Conservation (phyloP, 495 filamentous ascomycete species). For the Neurospora sp. region DNA sequence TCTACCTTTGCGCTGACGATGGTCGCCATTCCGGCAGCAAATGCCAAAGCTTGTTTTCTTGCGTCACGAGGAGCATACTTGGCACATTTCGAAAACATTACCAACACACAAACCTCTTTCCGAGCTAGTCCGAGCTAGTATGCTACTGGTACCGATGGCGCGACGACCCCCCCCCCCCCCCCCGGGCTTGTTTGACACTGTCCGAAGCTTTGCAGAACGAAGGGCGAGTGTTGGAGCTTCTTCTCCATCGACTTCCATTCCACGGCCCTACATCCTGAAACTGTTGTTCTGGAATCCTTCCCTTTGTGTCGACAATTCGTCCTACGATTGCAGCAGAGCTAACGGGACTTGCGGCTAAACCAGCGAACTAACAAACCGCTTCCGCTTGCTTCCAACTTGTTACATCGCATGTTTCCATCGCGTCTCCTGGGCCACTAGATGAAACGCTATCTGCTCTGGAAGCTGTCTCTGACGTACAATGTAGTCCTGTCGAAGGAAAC, state of each 20-base stretch:
- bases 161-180: not conserved
- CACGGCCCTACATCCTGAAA: not conserved
- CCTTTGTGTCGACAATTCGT: not conserved
- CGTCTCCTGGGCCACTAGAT: conserved; percentile 18
- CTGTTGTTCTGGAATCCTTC: conserved; percentile 13
- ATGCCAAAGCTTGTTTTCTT: not conserved
- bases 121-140: not conserved
- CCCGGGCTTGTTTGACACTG: not conserved
- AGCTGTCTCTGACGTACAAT: not conserved
- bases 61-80: not conserved
- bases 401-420: conserved; percentile 25
- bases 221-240: not conserved
- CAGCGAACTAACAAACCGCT: not conserved
- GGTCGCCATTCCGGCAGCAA: not conserved
- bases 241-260: not conserved
- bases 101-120: not conserved
- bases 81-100: not conserved
- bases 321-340: not conserved
- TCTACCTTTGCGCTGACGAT: not conserved
- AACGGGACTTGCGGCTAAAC: not conserved
- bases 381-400: conserved; percentile 10
- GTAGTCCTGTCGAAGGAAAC: not conserved
- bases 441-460: conserved; percentile 14
- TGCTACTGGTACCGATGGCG: not conserved
- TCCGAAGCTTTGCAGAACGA: not conserved